phyloP scores from a whole-genome alignment of 176 grass and related monocot species.

The Tillandsia leiboldiana region DNA sequence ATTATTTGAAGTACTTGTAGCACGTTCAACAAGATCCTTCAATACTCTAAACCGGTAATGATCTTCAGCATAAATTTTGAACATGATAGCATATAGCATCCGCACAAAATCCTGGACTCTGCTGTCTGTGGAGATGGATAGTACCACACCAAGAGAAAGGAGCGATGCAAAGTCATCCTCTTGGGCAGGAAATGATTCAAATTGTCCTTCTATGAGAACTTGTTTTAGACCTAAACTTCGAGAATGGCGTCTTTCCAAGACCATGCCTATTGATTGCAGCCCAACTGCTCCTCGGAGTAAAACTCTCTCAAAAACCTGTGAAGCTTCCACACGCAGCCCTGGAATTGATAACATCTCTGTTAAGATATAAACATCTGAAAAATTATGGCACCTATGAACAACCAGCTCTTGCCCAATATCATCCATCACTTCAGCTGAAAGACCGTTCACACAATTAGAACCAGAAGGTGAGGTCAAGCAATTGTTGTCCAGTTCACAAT shows the following conservation, averaged over 20 bases:
- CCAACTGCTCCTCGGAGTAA: constrained; percentile 52
- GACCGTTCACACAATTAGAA: constrained; percentile 28
- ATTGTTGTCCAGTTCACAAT: constrained; percentile 48
- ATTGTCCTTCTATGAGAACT: constrained; percentile 46
- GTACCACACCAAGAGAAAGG: constrained; percentile 78
- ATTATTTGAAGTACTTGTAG: constrained; percentile 69
- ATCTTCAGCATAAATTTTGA: constrained; percentile 73
- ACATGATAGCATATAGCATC: constrained; percentile 85
- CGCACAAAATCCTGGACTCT: constrained; percentile 68
- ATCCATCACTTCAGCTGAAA: constrained; percentile 66
- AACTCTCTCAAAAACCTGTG: constrained; percentile 63
- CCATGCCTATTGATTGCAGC: constrained; percentile 65
- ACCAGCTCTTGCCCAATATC: constrained; percentile 41
- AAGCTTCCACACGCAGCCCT: constrained; percentile 61
- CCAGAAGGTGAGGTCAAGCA: constrained; percentile 32
- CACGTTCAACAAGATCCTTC: constrained; percentile 77
- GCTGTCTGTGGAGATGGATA: constrained; percentile 57
- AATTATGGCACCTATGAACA: constrained; percentile 45
- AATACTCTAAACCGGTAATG: constrained; percentile 82
- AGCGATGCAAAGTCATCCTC: constrained; percentile 87
- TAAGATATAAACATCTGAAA: constrained; percentile 80
- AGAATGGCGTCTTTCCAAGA: constrained; percentile 81
- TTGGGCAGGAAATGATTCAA: constrained; percentile 37
- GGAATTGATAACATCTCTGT: constrained; percentile 81
- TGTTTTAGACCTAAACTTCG: constrained; percentile 39